Base-by-base conservation (phyloP, 345 rosid genomes). In the Ceriops zippeliana region DNA sequence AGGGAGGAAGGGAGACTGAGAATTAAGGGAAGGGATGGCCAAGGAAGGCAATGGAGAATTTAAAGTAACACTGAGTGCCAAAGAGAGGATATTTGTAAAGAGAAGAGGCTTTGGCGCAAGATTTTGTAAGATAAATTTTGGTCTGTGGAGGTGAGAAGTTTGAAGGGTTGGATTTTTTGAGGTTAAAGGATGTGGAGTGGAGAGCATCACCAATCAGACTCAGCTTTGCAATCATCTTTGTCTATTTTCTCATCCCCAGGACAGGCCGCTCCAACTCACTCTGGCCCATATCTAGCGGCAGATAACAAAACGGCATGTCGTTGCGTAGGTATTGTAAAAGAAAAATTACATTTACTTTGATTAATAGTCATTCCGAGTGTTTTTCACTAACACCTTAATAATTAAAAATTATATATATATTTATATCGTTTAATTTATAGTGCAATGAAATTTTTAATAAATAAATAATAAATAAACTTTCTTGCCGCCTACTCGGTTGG, bases 21-120 rank as follows among this genome's bases (percentile, higher is more conserved):
- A 83, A 78, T 70, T 87, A 73, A 81, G 83, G 76, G 87, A 84
- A 78, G 95, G 95, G 66, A 91, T 76, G 74, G 91, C 98, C 27
- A 76, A 75, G 62, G 84, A 82, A 60, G 96, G 90, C 6, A 78
- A 65, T 52, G 97, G 81, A 53, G 84, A 69, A 68, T 38, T 82
- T 0, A 88, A 60, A 69, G 91, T 76, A 3, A 86, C 51, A 61
- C 90, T 71, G 64, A 89, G 84, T 31, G 95, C 89, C 19, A 89
- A 54, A 28, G 98, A 85, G 35, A 86, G 73, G 31, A 90, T 37
- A 69, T 80, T 69, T 61, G 74, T 63, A 57, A 78, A 70, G 67
- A 80, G 59, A 65, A 73, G 10, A 37, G 81, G 86, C 9, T 75
- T 85, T 52, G 76, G 65, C 49, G 62, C 19, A 28, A 13, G 49